phyloP scores from a whole-genome alignment of 2,329 filamentous ascomycete species.

The Colletotrichum chrysophilum region DNA sequence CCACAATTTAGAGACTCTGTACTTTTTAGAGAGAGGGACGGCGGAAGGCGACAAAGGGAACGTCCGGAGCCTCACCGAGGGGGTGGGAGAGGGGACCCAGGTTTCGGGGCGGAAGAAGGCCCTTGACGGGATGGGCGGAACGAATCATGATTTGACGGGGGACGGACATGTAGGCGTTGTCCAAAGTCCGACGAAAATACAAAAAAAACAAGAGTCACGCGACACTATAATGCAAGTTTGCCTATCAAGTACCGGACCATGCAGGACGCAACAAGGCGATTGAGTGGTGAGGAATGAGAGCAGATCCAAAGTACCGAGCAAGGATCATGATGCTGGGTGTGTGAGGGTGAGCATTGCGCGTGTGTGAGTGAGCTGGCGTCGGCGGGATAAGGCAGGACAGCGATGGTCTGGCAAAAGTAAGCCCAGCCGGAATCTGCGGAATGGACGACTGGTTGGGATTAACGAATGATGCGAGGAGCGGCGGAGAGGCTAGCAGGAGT shows the following conservation, averaged over 20 bases:
- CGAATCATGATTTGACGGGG: slow-evolving; percentile 12
- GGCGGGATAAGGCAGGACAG: background rate
- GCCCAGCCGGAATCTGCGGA: slow-evolving; percentile 18
- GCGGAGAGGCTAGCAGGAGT: background rate
- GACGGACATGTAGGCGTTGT: background rate
- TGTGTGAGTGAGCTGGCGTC: background rate
- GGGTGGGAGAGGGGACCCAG: background rate
- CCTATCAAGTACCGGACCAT: background rate
- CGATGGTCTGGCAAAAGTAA: background rate
- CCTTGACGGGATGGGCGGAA: slow-evolving; percentile 6
- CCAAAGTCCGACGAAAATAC: slow-evolving; percentile 10
- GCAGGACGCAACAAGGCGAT: background rate
- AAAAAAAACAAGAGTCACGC: slow-evolving; percentile 5
- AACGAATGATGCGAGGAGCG: background rate
- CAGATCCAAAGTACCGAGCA: background rate
- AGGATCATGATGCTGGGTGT: background rate
- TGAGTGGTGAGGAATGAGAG: background rate
- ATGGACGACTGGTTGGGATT: background rate
- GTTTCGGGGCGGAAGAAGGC: background rate
- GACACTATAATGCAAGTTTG: slow-evolving; percentile 5
- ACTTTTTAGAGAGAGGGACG: background rate
- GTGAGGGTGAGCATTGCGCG: background rate
- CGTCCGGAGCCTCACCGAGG: background rate
- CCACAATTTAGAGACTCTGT: background rate
- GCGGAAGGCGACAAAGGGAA: background rate